These are phyloP conservation scores for Parmelia sp. DNA, from an alignment of 495 filamentous ascomycete genomes.

Conservation along the genomic window DNA sequence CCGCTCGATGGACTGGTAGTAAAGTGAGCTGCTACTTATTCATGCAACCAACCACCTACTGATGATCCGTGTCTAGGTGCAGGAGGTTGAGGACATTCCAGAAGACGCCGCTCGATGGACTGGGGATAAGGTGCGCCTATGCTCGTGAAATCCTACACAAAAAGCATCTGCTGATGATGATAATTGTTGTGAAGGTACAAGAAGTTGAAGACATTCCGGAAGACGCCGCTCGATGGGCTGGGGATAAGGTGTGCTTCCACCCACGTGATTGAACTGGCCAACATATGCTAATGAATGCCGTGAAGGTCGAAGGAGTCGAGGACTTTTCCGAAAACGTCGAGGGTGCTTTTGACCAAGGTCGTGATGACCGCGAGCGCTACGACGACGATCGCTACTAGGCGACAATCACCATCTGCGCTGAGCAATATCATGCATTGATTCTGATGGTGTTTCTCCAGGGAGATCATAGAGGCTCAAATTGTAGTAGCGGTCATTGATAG, in stretches of 20 bases:
- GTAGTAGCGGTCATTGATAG: neutral
- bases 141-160: neutral
- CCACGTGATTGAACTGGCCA: neutral
- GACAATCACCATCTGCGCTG: neutral
- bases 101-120: conserved; percentile 1
- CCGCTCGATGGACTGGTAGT: neutral
- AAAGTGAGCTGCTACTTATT: neutral
- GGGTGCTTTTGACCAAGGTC: neutral
- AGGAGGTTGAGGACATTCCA: neutral
- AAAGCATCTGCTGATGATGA: neutral
- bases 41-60: neutral
- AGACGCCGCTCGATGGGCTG: conserved; percentile 1
- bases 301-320: neutral
- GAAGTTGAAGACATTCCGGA: conserved; percentile 5
- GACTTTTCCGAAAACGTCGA: neutral
- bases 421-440: neutral
- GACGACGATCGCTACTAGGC: conserved; percentile 2
- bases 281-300: neutral
- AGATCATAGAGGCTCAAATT: neutral
- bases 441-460: neutral
- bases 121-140: neutral
- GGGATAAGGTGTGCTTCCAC: neutral
- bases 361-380: neutral
- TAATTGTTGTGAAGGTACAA: neutral
- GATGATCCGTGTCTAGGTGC: neutral